Percentiles rank a stretch among this genome's conserved stretches.
These are phyloP conservation scores for Candida bentonensis DNA, from an alignment of 805 yeast species.

Conservation along the genomic window DNA sequence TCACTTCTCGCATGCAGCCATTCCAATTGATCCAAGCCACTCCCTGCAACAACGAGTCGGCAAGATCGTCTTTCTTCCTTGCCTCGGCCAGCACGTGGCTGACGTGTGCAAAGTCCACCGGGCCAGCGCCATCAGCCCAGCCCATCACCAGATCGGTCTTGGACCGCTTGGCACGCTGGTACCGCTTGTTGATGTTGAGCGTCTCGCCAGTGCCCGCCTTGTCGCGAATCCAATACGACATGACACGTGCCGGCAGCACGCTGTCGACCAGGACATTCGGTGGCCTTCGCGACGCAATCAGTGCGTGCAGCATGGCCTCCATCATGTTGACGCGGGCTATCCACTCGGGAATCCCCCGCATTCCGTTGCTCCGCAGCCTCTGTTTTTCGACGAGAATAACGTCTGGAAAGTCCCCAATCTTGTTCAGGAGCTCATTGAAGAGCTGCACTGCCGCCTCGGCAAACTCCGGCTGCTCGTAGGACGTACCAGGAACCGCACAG, in stretches of 20 bases:
- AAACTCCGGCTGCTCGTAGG: slow-evolving; percentile 17
- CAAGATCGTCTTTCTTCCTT: slow-evolving; percentile 48
- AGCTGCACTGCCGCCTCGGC: slow-evolving; percentile 12
- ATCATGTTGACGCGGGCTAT: slow-evolving; percentile 39
- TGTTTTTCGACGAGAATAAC: slow-evolving; percentile 42
- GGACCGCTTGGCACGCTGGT: slow-evolving; percentile 12
- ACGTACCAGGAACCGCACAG: slow-evolving; percentile 4
- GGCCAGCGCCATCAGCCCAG: slow-evolving; percentile 10
- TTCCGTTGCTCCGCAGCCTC: slow-evolving; percentile 35
- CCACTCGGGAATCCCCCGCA: slow-evolving; percentile 33
- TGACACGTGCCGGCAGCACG: slow-evolving; percentile 14
- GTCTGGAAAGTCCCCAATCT: slow-evolving; percentile 20
- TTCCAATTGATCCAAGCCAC: slow-evolving; percentile 36
- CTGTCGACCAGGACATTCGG: slow-evolving; percentile 9
- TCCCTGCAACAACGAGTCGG: slow-evolving; percentile 53
- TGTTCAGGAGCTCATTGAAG: background rate
- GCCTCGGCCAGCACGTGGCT: background rate
- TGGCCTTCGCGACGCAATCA: slow-evolving; percentile 12
- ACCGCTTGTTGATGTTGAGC: slow-evolving; percentile 3
- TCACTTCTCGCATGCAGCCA: too few relatives aligned
- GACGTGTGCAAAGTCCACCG: slow-evolving; percentile 6
- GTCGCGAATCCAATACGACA: slow-evolving; percentile 13
- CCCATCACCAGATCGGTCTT: slow-evolving; percentile 10
- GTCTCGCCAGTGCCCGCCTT: background rate
- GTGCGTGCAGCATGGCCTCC: slow-evolving; percentile 34